Conservation (phyloP, 805 yeast genomes). For the Candida manassasensis region DNA sequence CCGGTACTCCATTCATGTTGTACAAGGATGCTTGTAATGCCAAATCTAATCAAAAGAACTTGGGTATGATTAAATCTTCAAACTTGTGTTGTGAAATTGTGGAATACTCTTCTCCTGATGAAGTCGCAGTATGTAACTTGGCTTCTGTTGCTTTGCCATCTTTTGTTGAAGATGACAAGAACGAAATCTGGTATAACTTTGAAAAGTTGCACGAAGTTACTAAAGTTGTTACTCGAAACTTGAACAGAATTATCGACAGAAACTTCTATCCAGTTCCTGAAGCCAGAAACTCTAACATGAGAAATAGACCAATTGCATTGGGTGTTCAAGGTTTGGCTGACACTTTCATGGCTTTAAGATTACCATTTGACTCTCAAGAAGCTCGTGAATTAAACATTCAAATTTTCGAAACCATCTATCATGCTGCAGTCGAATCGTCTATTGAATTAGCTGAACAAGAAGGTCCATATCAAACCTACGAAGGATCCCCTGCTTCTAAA, state of each 20-base stretch:
- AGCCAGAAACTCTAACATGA: constrained; percentile 50
- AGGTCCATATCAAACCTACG: constrained; percentile 47
- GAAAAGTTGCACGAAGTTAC: constrained; percentile 51
- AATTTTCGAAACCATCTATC: constrained; percentile 59
- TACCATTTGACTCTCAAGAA: constrained; percentile 55
- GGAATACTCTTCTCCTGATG: constrained; percentile 54
- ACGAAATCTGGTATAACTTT: constrained; percentile 46
- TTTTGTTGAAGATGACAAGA: constrained; percentile 44
- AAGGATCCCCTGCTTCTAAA: constrained; percentile 57
- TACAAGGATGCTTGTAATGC: constrained; percentile 59
- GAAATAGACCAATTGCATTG: constrained; percentile 57
- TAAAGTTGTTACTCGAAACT: constrained; percentile 51
- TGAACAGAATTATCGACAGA: constrained; percentile 54
- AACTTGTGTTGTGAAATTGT: constrained; percentile 62
- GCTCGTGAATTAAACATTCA: constrained; percentile 54
- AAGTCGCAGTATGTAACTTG: constrained; percentile 58
- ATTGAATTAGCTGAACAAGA: constrained; percentile 48
- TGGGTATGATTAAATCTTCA: constrained; percentile 57
- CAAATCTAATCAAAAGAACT: constrained; percentile 56
- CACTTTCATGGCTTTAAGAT: constrained; percentile 49
- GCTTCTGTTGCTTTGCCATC: constrained; percentile 58
- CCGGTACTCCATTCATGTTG: constrained; percentile 62
- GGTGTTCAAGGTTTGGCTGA: constrained; percentile 66
- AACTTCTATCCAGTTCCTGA: constrained; percentile 53
- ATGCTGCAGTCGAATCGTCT: constrained; percentile 55